Conservation (phyloP, 352 stramenopile genomes). For the Pythium sp. region DNA sequence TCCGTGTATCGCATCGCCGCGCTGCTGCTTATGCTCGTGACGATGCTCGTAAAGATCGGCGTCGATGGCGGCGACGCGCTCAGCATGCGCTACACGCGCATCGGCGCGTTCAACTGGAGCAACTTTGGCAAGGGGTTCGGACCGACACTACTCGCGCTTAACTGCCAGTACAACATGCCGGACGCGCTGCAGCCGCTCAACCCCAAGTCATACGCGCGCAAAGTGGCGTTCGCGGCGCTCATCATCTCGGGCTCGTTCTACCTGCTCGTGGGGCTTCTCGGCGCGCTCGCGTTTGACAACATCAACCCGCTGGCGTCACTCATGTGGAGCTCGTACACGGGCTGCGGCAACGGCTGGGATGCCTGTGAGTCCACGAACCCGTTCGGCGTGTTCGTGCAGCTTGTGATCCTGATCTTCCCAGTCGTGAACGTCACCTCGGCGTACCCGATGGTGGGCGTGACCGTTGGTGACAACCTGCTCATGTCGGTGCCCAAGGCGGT, state of each 20-base stretch:
- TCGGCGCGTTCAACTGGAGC: constrained; percentile 67
- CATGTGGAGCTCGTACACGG: constrained; percentile 80
- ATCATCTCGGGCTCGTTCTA: constrained; percentile 72
- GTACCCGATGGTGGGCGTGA: constrained; percentile 84
- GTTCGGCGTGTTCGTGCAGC: constrained; percentile 59
- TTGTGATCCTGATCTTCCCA: constrained; percentile 81
- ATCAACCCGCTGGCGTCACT: constrained; percentile 77
- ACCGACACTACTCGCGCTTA: constrained; percentile 78
- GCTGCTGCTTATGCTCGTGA: constrained; percentile 73
- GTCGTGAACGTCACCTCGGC: constrained; percentile 83
- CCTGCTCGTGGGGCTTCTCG: constrained; percentile 68
- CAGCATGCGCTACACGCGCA: constrained; percentile 34
- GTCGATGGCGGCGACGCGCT: constrained; percentile 53
- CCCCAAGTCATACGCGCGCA: constrained; percentile 56
- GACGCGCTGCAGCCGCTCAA: constrained; percentile 78
- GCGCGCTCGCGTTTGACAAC: constrained; percentile 69
- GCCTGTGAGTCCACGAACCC: constrained; percentile 43
- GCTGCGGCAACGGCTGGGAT: constrained; percentile 78
- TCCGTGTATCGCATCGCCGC: constrained; percentile 78
- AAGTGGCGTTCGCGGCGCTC: constrained; percentile 63
- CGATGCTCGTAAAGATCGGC: constrained; percentile 66
- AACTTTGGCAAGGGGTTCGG: constrained; percentile 85
- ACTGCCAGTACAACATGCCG: constrained; percentile 89
- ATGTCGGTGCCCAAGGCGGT: constrained; percentile 73
- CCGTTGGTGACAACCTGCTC: constrained; percentile 83